phyloP scores from a whole-genome alignment of 1,284 basidiomycete genomes.

The Tremellales sp. region DNA sequence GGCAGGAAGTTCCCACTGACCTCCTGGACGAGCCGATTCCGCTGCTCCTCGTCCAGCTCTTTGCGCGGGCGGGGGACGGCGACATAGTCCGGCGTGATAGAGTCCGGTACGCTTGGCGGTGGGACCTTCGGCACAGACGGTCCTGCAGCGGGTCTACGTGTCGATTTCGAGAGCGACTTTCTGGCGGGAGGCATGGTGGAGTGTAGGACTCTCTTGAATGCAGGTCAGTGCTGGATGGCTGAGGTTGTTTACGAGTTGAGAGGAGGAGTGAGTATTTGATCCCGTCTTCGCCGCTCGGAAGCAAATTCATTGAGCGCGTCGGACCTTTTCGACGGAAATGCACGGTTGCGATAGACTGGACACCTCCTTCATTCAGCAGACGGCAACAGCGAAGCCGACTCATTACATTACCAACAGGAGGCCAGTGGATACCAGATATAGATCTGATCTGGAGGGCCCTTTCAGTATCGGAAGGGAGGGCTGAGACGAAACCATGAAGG shows the following conservation, averaged over 20 bases:
- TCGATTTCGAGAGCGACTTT: no score
- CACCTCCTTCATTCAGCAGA: no score
- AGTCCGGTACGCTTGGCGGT: conserved; percentile 25
- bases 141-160: no score
- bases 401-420: not conserved
- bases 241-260: no score
- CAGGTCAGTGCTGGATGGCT: no score
- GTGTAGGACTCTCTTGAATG: no score
- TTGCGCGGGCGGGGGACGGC: conserved; percentile 5
- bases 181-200: no score
- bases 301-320: no score
- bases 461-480: conserved; percentile 8
- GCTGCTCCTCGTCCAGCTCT: conserved; percentile 27
- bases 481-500: conserved; percentile 32
- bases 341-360: no score
- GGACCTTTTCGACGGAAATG: no score
- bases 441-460: conserved; percentile 13
- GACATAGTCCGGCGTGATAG: conserved; percentile 34
- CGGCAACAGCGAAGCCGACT: not conserved
- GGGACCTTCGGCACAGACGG: conserved; percentile 30
- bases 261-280: no score
- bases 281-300: no score
- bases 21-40: conserved; percentile 35
- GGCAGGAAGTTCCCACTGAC: conserved; percentile 15
- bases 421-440: not conserved